Base-by-base conservation (phyloP, 2,329 filamentous ascomycete genomes). In the Fusarium nisikadoi region DNA sequence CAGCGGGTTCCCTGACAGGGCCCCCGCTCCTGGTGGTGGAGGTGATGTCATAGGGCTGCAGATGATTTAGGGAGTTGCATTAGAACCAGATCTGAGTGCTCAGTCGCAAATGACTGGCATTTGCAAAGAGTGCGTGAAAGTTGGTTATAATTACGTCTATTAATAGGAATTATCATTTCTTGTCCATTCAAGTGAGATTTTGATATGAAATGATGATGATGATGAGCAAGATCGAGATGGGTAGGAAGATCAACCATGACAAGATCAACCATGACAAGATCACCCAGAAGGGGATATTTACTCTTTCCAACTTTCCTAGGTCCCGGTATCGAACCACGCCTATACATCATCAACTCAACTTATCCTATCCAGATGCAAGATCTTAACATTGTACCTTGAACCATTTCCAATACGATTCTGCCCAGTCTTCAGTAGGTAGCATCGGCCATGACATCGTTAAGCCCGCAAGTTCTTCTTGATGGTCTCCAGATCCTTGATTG, bases 381-480 rank as follows among this genome's bases (percentile, higher is more conserved):
- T 55, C 14, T 9, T 31, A 27, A 36, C 17, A 19, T 7, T 14
- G 19, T 25, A 13, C n/a, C 41, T 45, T n/a, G 12, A 20, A 27
- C 29, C 23, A 25, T 27, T n/a, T 56, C 39, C 31, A 45, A 33
- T n/a, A 16, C 19, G 11, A 39, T 43, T 16, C 38, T 42, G 31
- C 25, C 31, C 17, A 38, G 16, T 13, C 29, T 17, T 29, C 23
- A 38, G 31, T 29, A 16, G n/a, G 19, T 46, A 12, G 23, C 13
- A 41, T 38, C 23, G 50, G 33, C 4, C 58, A 8, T n/a, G 10
- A 13, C 13, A 38, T 16, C n/a, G 33, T 43, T 50, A 70, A 31
- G 53, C 42, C 38, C 52, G 79, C 65, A 88, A 76, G 70, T 88
- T 87, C 68, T 72, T 77, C 80, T 82, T 86, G 71, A 89, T 86